Base-by-base conservation (phyloP, 805 yeast genomes). In the Ogataea corticis region DNA sequence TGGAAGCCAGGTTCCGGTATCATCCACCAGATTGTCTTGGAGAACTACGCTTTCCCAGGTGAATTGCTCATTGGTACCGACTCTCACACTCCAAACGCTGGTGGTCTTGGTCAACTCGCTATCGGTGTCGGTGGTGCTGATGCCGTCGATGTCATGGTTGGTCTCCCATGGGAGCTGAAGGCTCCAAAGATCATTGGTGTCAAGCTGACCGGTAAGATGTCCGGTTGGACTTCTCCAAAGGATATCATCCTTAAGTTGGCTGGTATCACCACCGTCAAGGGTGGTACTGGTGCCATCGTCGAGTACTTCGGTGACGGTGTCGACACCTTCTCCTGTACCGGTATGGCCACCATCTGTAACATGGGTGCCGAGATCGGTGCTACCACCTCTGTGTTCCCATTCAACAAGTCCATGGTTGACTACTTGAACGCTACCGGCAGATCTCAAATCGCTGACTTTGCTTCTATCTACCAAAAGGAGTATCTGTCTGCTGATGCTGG, bases 331-430 rank as follows among this genome's bases (percentile, higher is more conserved):
- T 85, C 96, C 18, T 89, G 96, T 75, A 94, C 99, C 29, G 99
- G 99, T 74, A 94, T 94, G 99, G 99, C 96, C 51, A 94, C 99
- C 50, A 92, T 94, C 68, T 92, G 98, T 79, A 94, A 94, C 71
- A 94, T 94, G 99, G 99, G 99, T 67, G 99, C 99, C 44, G 99
- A 94, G 73, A 90, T 94, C 48, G 99, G 99, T 70, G 99, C 99
- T 35, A 94, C 99, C 31, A 94, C 99, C 35, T 92, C 98, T 18
- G 82, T 88, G 46, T 94, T 94, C 89, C 99, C 99, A 52, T 92
- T 83, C 79, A 90, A 68, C 57, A 50, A 66, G 36, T 67, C 72
- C 38, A 67, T 67, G 70, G 66, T 55, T 54, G 61, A 64, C 51
- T 94, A 89, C 71, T 76, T 94, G 65, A 63, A 76, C 44, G 90